Evolutionary conservation across 2,329 filamentous ascomycete genomes (phyloP), one percentile per base, ranked within the genome.

Genomic region (Pseudohalonectria lignicola): DNA sequence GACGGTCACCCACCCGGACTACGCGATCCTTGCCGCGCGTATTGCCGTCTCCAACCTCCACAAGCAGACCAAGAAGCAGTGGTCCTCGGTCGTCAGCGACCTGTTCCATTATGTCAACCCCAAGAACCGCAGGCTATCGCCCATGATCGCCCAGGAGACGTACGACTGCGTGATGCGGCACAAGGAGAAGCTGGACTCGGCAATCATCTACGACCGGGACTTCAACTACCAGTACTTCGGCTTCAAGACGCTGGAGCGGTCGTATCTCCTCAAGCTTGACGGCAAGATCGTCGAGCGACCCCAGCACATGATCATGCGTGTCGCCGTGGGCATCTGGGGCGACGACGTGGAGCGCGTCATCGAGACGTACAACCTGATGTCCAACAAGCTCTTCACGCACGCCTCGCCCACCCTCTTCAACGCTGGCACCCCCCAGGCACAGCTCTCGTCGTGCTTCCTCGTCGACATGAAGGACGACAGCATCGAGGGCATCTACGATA

Each of bases 141-240:
- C 92, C 41, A 98, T 98, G 92, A 96, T 98, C 56, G 87, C 90
- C 31, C 69, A 90, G 55, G 71, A 83, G 51, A 93, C 84, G 34
- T 94, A 94, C 59, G 85, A 95, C 52, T 86, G 79, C 45, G 83
- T 98, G 47, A 92, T 94, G 84, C 85, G 83, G 55, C 87, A 98
- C 64, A 87, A 86, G 53, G 92, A 94, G 40, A 92, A 98, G 66
- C 76, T 98, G 41, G 94, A 98, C 71, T 96, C 90, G 31, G 92
- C 92, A 53, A 96, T 98, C 59, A 90, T 98, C 53, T 98, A 96
- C 55, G 92, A 98, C 67, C 84, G 92, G 51, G 92, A 98, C 61
- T 98, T 98, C 76, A 95, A 96, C 76, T 98, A 98, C 71, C 92
- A 98, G 69, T 98, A 94, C 69, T 98, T 98, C 55, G 92, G 92